Percentiles rank a stretch among this genome's conserved stretches.
Evolutionary conservation across 2,329 filamentous ascomycete species (phyloP).

Genomic region (Beauveria pseudobassiana): DNA sequence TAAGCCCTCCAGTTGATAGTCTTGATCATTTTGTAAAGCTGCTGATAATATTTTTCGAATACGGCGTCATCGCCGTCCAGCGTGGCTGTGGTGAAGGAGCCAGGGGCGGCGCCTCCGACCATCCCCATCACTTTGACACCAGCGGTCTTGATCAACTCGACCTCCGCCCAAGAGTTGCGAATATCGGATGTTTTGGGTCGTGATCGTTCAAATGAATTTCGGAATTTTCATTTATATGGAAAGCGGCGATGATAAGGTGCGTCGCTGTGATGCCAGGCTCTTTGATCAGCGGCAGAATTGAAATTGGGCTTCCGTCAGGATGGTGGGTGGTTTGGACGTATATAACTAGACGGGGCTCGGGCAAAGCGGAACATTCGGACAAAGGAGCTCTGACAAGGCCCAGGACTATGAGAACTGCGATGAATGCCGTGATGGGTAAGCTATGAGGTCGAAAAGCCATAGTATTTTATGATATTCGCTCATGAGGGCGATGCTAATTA

Average conservation of each 20-base stretch:
- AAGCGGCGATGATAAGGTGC: constrained; percentile 73
- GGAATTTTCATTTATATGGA: constrained; percentile 65
- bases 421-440: background rate
- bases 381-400: background rate
- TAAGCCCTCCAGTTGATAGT: constrained; percentile 55
- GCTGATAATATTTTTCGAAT: constrained; percentile 65
- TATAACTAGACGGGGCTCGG: constrained; percentile 33
- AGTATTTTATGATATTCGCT: background rate
- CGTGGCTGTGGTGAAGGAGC: constrained; percentile 50
- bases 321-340: constrained; percentile 45
- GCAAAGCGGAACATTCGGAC: background rate
- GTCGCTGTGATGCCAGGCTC: constrained; percentile 44
- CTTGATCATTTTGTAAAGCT: constrained; percentile 55
- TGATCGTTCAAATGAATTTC: constrained; percentile 71
- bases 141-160: constrained; percentile 55
- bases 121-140: constrained; percentile 75
- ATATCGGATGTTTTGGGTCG: constrained; percentile 53
- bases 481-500: background rate
- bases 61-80: constrained; percentile 46
- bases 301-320: constrained; percentile 32
- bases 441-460: background rate
- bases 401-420: background rate
- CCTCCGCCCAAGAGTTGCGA: constrained; percentile 70
- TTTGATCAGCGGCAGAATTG: constrained; percentile 39
- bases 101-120: constrained; percentile 73